Evolutionary conservation across 139 green algal genomes (phyloP).

Genomic region (Tetratostichococcus sp.): DNA sequence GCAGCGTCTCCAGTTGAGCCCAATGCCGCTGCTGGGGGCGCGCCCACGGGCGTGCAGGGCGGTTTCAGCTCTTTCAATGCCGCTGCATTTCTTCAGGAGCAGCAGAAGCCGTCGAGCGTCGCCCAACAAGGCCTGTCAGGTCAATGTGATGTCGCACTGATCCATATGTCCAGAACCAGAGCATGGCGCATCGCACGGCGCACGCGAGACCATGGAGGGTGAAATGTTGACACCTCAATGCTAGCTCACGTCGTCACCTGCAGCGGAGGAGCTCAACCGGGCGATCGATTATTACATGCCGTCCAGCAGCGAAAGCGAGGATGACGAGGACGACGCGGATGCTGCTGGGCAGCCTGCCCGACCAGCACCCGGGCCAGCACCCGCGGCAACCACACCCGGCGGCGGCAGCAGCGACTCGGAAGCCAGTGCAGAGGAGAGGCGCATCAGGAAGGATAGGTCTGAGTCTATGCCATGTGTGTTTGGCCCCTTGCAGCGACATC

Average conservation of each 20-base stretch:
- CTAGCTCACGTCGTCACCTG: background rate
- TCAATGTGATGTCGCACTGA: too few species aligned
- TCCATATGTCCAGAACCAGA: too few species aligned
- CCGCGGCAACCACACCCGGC: background rate
- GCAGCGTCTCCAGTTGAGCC: background rate
- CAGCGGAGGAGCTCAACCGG: conserved; percentile 18
- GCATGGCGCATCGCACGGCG: too few species aligned
- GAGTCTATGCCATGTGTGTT: too few species aligned
- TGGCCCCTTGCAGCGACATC: too few species aligned
- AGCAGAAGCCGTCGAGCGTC: conserved; percentile 7
- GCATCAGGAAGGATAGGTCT: background rate
- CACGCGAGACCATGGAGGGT: too few species aligned
- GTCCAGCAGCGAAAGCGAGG: conserved; percentile 18
- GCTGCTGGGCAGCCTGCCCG: background rate
- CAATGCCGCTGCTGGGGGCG: background rate
- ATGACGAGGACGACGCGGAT: background rate
- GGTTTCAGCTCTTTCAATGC: conserved; percentile 18
- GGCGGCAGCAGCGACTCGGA: background rate
- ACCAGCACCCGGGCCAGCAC: background rate
- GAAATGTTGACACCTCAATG: too few species aligned
- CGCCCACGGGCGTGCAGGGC: background rate
- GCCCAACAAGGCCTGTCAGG: background rate
- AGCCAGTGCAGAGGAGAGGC: background rate
- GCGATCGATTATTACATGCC: conserved; percentile 22
- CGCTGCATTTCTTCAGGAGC: conserved; percentile 12